Evolutionary conservation across 2,329 filamentous ascomycete genomes (phyloP).

Genomic region (Neofusicoccum kwambonambiense): DNA sequence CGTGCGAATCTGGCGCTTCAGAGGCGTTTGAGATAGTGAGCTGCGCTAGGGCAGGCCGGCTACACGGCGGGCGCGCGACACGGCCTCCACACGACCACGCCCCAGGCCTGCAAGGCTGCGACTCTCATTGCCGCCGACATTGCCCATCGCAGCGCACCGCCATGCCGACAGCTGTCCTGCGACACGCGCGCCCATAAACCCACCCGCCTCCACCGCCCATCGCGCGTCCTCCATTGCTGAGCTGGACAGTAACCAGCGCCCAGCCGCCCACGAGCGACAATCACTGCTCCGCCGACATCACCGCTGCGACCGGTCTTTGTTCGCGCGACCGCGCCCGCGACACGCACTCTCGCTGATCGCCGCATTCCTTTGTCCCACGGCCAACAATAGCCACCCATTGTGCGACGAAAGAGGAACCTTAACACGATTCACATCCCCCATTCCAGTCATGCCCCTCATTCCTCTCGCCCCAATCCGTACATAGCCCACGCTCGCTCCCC

Average conservation of each 20-base stretch:
- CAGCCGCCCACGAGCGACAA: not conserved
- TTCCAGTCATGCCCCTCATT: slow-evolving; percentile 16
- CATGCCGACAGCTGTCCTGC: not conserved
- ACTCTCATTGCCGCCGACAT: slow-evolving; percentile 15
- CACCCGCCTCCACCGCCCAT: slow-evolving; percentile 2
- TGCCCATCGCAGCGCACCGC: slow-evolving; percentile 1
- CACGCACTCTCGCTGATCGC: slow-evolving; percentile 5
- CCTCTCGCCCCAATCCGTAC: not conserved
- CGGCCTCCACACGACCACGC: not conserved
- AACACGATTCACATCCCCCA: not conserved
- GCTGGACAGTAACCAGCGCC: not conserved
- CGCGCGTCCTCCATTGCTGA: not conserved
- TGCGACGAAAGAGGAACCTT: not conserved
- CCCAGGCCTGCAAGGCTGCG: slow-evolving; percentile 12
- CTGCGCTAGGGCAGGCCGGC: not conserved
- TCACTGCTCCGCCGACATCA: not conserved
- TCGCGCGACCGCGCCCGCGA: not conserved
- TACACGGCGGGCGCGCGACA: not conserved
- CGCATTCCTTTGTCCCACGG: slow-evolving; percentile 16
- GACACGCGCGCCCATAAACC: not conserved
- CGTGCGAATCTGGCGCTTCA: not conserved
- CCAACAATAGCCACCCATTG: slow-evolving; percentile 19
- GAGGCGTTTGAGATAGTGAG: slow-evolving; percentile 3
- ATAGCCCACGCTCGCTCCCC: slow-evolving; percentile 12
- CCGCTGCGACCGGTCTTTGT: not conserved